Evolutionary conservation across 2,329 filamentous ascomycete species (phyloP).

Genomic region (Furcasterigmium furcatum): DNA sequence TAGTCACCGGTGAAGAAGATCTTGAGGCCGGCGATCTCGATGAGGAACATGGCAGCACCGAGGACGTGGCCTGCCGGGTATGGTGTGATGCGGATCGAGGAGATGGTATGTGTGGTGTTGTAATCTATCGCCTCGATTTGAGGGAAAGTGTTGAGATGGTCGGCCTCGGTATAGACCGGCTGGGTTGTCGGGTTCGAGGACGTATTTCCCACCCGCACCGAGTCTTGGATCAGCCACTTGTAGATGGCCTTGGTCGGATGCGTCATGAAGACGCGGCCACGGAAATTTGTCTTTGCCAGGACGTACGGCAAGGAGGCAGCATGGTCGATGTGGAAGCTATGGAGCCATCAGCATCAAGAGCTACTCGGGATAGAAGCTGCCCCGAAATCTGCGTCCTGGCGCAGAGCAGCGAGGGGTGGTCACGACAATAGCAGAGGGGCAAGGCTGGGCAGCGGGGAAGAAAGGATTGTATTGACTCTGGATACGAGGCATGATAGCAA

Average conservation of each 20-base stretch:
- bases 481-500: constrained; percentile 11
- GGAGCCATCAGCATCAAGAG: constrained; percentile 1
- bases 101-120: constrained; percentile 95
- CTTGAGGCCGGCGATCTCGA: constrained; percentile 95
- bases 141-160: constrained; percentile 89
- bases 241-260: constrained; percentile 99
- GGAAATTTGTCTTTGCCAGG: constrained; percentile 96
- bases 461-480: constrained; percentile 15
- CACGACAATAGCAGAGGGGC: constrained; percentile 9
- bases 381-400: too few relatives aligned
- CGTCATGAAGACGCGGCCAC: constrained; percentile 96
- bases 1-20: constrained; percentile 98
- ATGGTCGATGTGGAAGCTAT: constrained; percentile 96
- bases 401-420: neutral
- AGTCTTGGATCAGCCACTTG: constrained; percentile 98
- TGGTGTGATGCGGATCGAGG: constrained; percentile 92
- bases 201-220: constrained; percentile 80
- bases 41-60: constrained; percentile 95
- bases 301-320: constrained; percentile 98
- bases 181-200: constrained; percentile 62
- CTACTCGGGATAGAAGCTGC: too few relatives aligned
- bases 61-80: constrained; percentile 98
- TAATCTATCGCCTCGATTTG: constrained; percentile 98
- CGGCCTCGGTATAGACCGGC: constrained; percentile 90
- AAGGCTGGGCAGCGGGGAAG: constrained; percentile 13